A percentile compares a stretch with the other conserved stretches of the same genome.
These are phyloP conservation scores for Chaetomiaceae sp. DNA, from an alignment of 2,329 filamentous ascomycete genomes.

Conservation along the genomic window DNA sequence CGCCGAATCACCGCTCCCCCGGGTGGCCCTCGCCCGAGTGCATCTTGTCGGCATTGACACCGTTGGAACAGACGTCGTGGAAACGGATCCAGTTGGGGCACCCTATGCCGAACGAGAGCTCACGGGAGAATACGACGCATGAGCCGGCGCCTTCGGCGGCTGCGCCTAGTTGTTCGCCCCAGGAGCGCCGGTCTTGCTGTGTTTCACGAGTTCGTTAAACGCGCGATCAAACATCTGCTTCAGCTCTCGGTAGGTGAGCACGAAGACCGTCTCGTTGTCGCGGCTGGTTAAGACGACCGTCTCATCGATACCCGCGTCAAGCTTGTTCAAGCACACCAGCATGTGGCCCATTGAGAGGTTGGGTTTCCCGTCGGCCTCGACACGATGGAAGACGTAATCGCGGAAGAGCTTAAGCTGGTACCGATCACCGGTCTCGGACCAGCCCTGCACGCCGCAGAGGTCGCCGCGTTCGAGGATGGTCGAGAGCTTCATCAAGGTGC, in stretches of 20 bases:
- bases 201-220: slow-evolving; percentile 56
- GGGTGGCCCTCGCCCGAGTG: no score
- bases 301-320: slow-evolving; percentile 87
- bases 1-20: not conserved
- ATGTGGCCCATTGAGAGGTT: slow-evolving; percentile 86
- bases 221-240: slow-evolving; percentile 59
- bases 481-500: slow-evolving; percentile 76
- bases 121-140: not conserved
- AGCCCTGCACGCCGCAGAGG: slow-evolving; percentile 68
- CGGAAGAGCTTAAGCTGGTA: slow-evolving; percentile 93
- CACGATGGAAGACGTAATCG: slow-evolving; percentile 96
- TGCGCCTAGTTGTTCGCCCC: slow-evolving; percentile 21
- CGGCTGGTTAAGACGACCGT: slow-evolving; percentile 79
- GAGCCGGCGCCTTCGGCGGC: not conserved
- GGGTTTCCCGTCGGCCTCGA: slow-evolving; percentile 77
- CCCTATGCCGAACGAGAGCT: not conserved
- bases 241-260: slow-evolving; percentile 87
- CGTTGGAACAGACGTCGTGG: no score
- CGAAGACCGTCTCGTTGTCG: slow-evolving; percentile 83
- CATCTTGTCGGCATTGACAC: no score
- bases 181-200: slow-evolving; percentile 27
- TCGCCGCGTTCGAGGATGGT: slow-evolving; percentile 88
- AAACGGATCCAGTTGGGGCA: not conserved
- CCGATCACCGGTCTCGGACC: slow-evolving; percentile 89
- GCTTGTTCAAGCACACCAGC: slow-evolving; percentile 78